Evolutionary conservation across 768 basidiomycete genomes (phyloP).

Genomic region (Phanerochaete sordida): DNA sequence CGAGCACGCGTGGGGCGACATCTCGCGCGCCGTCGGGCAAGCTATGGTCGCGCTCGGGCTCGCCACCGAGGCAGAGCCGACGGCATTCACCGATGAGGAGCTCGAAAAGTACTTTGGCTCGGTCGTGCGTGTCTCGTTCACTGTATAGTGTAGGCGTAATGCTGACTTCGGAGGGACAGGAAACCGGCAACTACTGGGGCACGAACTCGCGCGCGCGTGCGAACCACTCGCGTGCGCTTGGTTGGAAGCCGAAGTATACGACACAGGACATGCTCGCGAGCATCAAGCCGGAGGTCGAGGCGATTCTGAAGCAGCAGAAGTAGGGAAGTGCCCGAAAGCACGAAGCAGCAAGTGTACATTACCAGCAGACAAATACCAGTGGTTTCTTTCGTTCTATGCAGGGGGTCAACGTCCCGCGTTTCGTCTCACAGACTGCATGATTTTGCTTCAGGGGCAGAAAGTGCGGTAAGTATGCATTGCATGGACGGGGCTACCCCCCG

Average conservation of each 20-base stretch:
- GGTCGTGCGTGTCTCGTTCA: slow-evolving; percentile 29
- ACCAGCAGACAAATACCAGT: no score
- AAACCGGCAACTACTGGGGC: slow-evolving; percentile 14
- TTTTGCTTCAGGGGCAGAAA: no score
- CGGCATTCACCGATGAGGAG: slow-evolving; percentile 40
- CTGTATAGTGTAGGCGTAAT: not conserved
- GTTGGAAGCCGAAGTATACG: slow-evolving; percentile 43
- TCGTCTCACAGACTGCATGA: no score
- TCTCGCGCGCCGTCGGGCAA: slow-evolving; percentile 32
- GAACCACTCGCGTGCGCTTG: slow-evolving; percentile 33
- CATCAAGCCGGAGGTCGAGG: slow-evolving; percentile 37
- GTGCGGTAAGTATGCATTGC: no score
- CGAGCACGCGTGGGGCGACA: slow-evolving; percentile 25
- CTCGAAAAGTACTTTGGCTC: slow-evolving; percentile 38
- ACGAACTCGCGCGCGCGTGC: slow-evolving; percentile 12
- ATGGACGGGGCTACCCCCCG: no score
- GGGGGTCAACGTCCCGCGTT: no score
- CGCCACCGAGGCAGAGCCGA: slow-evolving; percentile 31
- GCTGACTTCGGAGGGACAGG: no score
- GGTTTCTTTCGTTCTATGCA: no score
- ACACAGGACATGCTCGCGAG: slow-evolving; percentile 39
- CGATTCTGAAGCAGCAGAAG: slow-evolving; percentile 13
- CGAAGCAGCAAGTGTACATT: not conserved
- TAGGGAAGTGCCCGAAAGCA: not conserved
- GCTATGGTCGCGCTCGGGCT: slow-evolving; percentile 25